A percentile compares a stretch with the other conserved stretches of the same genome.
phyloP scores from a whole-genome alignment of 495 filamentous ascomycete genomes.

The Chaetomidium leptoderma region DNA sequence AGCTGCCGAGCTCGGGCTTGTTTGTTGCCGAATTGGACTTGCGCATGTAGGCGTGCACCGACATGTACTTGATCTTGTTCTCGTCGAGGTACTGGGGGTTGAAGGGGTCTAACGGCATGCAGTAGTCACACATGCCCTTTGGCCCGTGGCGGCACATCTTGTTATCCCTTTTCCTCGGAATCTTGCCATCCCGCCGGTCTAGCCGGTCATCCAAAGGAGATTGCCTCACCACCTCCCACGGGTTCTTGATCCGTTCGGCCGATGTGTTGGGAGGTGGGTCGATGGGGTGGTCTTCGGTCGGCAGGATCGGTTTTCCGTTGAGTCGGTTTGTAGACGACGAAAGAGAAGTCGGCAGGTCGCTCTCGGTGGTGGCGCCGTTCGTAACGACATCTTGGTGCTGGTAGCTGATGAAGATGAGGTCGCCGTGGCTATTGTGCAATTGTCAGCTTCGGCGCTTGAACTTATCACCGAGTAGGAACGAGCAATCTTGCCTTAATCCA shows the following conservation, averaged over 20 bases:
- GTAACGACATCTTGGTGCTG: conserved; percentile 40
- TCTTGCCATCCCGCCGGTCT: conserved; percentile 91
- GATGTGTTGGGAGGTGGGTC: conserved; percentile 54
- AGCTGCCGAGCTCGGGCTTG: conserved; percentile 82
- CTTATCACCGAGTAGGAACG: background rate
- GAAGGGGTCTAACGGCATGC: conserved; percentile 96
- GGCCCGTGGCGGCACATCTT: conserved; percentile 94
- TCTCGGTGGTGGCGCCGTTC: conserved; percentile 30
- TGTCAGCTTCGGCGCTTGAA: conserved; percentile 17
- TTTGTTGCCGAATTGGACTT: conserved; percentile 96
- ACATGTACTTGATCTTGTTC: conserved; percentile 97
- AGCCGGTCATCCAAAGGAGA: conserved; percentile 78
- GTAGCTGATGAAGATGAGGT: conserved; percentile 83
- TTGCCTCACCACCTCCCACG: conserved; percentile 89
- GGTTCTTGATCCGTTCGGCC: conserved; percentile 68
- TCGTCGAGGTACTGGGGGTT: conserved; percentile 79
- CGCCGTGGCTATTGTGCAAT: conserved; percentile 64
- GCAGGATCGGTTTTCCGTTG: conserved; percentile 72
- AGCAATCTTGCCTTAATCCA: conserved; percentile 58
- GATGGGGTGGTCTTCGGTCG: conserved; percentile 61
- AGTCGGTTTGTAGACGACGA: conserved; percentile 57
- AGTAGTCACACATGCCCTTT: conserved; percentile 99
- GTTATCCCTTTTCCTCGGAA: conserved; percentile 64
- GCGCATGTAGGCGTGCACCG: conserved; percentile 89
- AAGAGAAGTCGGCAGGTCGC: conserved; percentile 36